These are phyloP conservation scores for Candida easanensis DNA, from an alignment of 805 yeast genomes.

Conservation along the genomic window DNA sequence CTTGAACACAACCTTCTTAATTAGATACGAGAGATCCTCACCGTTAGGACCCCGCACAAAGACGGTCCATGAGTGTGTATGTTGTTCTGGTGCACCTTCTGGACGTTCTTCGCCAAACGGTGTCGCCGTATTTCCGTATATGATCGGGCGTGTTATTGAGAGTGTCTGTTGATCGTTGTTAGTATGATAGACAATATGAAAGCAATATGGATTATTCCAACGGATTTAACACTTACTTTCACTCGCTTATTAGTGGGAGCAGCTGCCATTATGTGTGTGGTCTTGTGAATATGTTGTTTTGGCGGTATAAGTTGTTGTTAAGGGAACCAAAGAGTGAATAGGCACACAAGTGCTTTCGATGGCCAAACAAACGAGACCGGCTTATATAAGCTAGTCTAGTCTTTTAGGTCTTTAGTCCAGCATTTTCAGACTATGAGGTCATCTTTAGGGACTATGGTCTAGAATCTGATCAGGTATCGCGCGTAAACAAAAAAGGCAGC, in stretches of 20 bases:
- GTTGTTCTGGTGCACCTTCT: constrained; percentile 73
- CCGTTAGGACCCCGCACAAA: constrained; percentile 80
- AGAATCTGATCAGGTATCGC: background rate
- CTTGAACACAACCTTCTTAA: constrained; percentile 90
- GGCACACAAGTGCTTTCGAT: too few relatives aligned
- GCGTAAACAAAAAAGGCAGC: background rate
- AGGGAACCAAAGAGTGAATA: background rate
- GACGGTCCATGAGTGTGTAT: constrained; percentile 94
- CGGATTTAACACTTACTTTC: constrained; percentile 7
- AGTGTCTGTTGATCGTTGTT: constrained; percentile 39
- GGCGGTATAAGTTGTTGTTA: background rate
- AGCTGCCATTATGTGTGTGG: constrained; percentile 9
- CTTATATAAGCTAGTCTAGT: too few relatives aligned
- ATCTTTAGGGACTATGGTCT: too few relatives aligned
- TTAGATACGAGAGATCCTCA: constrained; percentile 74
- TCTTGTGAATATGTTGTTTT: background rate
- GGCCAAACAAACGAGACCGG: too few relatives aligned
- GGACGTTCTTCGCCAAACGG: constrained; percentile 59
- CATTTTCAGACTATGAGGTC: too few relatives aligned
- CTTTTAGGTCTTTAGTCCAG: too few relatives aligned
- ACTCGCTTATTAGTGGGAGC: constrained; percentile 19
- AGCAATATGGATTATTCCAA: too few relatives aligned
- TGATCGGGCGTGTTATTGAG: constrained; percentile 72
- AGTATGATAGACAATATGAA: background rate
- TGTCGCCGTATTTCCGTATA: constrained; percentile 78